These are phyloP conservation scores for Backusella macrospora DNA, from an alignment of 192 early-diverging fungal genomes.

Conservation along the genomic window DNA sequence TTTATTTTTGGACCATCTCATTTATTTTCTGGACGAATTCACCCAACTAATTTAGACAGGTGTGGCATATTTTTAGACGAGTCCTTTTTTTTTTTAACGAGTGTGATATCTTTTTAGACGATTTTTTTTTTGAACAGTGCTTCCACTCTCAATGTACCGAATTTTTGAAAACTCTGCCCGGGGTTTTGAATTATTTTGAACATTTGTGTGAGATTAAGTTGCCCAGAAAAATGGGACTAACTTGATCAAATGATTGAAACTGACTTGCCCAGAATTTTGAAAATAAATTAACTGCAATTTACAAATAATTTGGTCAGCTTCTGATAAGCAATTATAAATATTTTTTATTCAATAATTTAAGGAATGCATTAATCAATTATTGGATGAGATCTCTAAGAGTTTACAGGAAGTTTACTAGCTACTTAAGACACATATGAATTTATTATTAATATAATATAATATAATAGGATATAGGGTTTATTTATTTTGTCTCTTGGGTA, in stretches of 20 bases:
- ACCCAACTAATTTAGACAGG: too few relatives aligned
- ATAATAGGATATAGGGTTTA: too few relatives aligned
- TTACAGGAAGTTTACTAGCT: too few relatives aligned
- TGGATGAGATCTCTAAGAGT: slow-evolving; percentile 6
- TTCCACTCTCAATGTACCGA: slow-evolving; percentile 9
- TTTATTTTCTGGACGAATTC: too few relatives aligned
- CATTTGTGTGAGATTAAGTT: too few relatives aligned
- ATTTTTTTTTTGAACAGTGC: slow-evolving; percentile 6
- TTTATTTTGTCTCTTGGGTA: too few relatives aligned
- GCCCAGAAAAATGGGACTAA: too few relatives aligned
- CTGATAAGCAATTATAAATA: slow-evolving; percentile 12
- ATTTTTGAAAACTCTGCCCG: slow-evolving; percentile 10
- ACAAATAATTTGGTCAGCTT: slow-evolving; percentile 5
- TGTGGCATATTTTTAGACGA: too few relatives aligned
- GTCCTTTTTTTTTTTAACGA: neutral
- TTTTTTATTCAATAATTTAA: slow-evolving; percentile 24
- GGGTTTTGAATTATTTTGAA: slow-evolving; percentile 6
- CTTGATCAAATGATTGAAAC: neutral
- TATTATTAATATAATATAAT: too few relatives aligned
- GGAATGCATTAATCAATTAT: slow-evolving; percentile 11
- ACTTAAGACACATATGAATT: too few relatives aligned
- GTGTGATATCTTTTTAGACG: slow-evolving; percentile 10
- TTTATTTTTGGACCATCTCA: too few relatives aligned
- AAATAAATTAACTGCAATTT: neutral
- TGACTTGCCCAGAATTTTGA: neutral